Percentiles rank a stretch among this genome's conserved stretches.
These are phyloP conservation scores for Globisporangium abappressorium DNA, from an alignment of 352 stramenopile species.

Conservation along the genomic window DNA sequence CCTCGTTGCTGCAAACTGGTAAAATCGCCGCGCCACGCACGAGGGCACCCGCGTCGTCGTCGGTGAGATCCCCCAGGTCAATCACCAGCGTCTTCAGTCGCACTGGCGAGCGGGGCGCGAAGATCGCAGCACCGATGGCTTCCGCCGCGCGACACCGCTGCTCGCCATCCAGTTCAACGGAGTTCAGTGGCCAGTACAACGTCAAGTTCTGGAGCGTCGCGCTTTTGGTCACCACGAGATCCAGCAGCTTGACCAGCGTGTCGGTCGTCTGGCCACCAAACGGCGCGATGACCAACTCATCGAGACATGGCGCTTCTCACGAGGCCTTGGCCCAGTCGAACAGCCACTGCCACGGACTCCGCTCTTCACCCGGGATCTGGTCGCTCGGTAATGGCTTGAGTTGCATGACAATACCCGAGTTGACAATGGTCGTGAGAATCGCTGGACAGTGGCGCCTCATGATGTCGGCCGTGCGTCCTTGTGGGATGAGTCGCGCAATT, in stretches of 20 bases:
- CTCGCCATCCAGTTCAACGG: background rate
- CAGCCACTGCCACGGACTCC: background rate
- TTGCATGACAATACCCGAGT: background rate
- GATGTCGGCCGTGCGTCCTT: background rate
- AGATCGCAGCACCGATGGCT: slow-evolving; percentile 9
- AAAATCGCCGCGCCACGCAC: background rate
- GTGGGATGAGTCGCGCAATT: slow-evolving; percentile 1
- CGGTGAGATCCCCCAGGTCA: slow-evolving; percentile 5
- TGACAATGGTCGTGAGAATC: slow-evolving; percentile 1
- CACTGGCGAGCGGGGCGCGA: background rate
- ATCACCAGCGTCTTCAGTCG: slow-evolving; percentile 11
- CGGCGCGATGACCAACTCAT: background rate
- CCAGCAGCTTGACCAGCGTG: background rate
- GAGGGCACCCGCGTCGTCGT: slow-evolving; percentile 13
- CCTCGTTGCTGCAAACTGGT: background rate
- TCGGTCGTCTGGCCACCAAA: background rate
- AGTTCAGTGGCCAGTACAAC: slow-evolving; percentile 5
- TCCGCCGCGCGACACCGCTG: background rate
- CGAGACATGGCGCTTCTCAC: background rate
- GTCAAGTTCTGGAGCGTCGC: background rate
- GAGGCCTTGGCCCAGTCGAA: slow-evolving; percentile 11
- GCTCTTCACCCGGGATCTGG: background rate
- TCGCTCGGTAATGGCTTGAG: background rate
- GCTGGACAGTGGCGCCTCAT: background rate
- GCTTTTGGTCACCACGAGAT: slow-evolving; percentile 4